Percentiles rank a stretch among this genome's conserved stretches.
Evolutionary conservation across 345 rosid genomes (phyloP).

Genomic region (Kernera saxatilis): DNA sequence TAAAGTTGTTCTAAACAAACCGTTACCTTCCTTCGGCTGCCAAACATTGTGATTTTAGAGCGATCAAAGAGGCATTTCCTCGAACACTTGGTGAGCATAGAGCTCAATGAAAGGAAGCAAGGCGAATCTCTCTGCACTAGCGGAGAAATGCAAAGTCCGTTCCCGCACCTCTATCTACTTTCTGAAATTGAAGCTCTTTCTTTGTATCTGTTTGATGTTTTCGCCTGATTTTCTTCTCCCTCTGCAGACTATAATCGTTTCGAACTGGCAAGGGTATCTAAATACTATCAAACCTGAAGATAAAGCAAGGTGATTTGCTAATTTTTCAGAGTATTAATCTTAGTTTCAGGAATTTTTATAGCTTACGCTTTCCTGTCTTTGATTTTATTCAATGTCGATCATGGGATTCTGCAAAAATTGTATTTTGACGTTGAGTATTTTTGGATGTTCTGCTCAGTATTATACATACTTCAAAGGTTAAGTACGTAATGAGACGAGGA

Average conservation of each 20-base stretch:
- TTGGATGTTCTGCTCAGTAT: conserved; percentile 34
- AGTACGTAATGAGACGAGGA: conserved; percentile 65
- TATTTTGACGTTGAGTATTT: background rate
- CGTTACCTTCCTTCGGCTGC: background rate
- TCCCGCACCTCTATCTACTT: background rate
- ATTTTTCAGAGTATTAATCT: background rate
- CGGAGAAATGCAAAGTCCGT: conserved; percentile 73
- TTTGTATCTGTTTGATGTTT: background rate
- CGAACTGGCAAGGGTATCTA: conserved; percentile 78
- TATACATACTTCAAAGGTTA: conserved; percentile 70
- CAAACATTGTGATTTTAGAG: background rate
- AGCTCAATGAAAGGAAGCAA: conserved; percentile 46
- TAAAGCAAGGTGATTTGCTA: conserved; percentile 57
- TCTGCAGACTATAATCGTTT: conserved; percentile 63
- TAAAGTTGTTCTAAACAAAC: background rate
- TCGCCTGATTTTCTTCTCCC: background rate
- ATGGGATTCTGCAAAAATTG: background rate
- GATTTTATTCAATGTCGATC: background rate
- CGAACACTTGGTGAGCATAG: conserved; percentile 45
- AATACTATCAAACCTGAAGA: conserved; percentile 79
- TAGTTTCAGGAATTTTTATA: background rate
- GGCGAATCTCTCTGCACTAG: conserved; percentile 41
- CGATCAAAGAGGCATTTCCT: conserved; percentile 32
- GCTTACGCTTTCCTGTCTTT: background rate
- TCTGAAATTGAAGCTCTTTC: background rate